Percentiles rank a stretch among this genome's conserved stretches.
These are phyloP conservation scores for Fraxinus dipetala DNA, from an alignment of 305 asterid species.

Conservation along the genomic window DNA sequence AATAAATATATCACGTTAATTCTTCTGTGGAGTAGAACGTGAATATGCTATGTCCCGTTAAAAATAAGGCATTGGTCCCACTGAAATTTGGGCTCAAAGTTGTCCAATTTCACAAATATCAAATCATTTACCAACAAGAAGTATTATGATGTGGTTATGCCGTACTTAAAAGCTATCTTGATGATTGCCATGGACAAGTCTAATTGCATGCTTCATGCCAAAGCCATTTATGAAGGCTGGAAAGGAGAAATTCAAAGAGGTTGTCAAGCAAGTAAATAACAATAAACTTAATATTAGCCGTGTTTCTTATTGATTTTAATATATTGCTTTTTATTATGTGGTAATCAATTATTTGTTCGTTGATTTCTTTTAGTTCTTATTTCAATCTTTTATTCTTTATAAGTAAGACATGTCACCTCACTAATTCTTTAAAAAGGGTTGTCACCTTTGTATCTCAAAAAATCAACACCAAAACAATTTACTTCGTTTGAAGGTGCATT, in stretches of 20 bases:
- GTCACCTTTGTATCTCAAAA: too few relatives aligned
- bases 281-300: conserved; percentile 1
- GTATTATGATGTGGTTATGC: conserved; percentile 83
- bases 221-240: conserved; percentile 98
- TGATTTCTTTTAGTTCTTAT: background rate
- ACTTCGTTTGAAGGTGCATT: too few relatives aligned
- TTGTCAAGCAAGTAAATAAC: conserved; percentile 66
- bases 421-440: too few relatives aligned
- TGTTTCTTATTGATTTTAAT: background rate
- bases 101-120: too few relatives aligned
- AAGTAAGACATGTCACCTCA: background rate
- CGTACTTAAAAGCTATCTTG: conserved; percentile 74
- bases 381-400: background rate
- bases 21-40: too few relatives aligned
- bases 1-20: too few relatives aligned
- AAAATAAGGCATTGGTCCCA: too few relatives aligned
- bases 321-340: background rate
- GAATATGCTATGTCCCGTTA: too few relatives aligned
- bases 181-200: conserved; percentile 83
- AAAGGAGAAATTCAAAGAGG: conserved; percentile 76
- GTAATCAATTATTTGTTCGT: background rate
- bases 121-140: too few relatives aligned
- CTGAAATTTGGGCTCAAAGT: too few relatives aligned
- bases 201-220: conserved; percentile 96
- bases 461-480: too few relatives aligned